These are phyloP conservation scores for Solanum stenotomum DNA, from an alignment of 257 asterid genomes.

Conservation along the genomic window DNA sequence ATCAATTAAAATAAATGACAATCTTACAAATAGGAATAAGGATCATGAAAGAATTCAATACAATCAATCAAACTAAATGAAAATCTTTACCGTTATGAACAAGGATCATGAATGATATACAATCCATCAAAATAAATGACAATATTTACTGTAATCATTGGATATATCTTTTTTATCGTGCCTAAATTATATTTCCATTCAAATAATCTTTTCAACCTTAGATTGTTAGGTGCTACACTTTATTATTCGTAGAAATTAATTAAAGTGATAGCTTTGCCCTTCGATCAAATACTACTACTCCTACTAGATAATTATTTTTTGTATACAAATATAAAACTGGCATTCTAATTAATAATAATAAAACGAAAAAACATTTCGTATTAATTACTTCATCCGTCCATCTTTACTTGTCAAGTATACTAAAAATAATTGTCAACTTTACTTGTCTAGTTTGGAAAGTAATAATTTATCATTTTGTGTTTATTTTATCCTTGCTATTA, in stretches of 20 bases:
- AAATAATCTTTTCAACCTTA: not conserved
- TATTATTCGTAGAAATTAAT: not conserved
- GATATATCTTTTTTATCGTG: not conserved
- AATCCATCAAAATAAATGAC: not conserved
- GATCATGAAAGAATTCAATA: not conserved
- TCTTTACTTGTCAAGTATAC: not conserved
- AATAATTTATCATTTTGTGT: no score
- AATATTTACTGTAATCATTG: not conserved
- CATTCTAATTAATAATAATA: not conserved
- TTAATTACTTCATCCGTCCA: not conserved
- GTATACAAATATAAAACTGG: not conserved
- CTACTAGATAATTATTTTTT: no score
- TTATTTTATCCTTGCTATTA: not conserved
- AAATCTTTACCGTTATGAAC: not conserved
- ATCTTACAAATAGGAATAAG: not conserved
- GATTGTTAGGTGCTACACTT: not conserved
- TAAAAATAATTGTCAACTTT: not conserved
- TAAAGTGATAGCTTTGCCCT: not conserved
- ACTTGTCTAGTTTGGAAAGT: not conserved
- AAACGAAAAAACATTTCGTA: not conserved
- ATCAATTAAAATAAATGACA: not conserved
- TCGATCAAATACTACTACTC: not conserved
- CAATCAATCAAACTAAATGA: not conserved
- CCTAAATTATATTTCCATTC: not conserved
- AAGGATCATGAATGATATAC: not conserved